phyloP scores from a whole-genome alignment of 805 yeast genomes.

The Candida ponderosae region DNA sequence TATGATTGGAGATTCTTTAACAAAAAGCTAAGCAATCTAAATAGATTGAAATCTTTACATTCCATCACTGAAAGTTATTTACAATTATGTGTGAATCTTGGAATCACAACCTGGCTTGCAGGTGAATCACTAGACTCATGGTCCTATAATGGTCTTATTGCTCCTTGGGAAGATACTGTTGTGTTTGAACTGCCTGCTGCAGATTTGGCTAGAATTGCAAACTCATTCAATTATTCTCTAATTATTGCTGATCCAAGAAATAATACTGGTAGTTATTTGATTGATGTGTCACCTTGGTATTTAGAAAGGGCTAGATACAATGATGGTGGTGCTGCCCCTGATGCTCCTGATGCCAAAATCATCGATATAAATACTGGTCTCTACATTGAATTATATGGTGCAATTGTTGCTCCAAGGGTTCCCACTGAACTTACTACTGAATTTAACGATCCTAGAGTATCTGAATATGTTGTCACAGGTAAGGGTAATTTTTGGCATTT shows the following conservation, averaged over 20 bases:
- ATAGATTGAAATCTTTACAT: conserved; percentile 38
- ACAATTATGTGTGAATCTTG: conserved; percentile 33
- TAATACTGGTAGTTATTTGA: conserved; percentile 34
- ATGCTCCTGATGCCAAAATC: conserved; percentile 44
- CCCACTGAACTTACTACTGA: conserved; percentile 8
- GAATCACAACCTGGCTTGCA: conserved; percentile 38
- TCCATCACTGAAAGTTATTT: conserved; percentile 38
- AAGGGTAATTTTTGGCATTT: conserved; percentile 38
- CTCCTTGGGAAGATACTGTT: conserved; percentile 46
- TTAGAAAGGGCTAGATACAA: conserved; percentile 40
- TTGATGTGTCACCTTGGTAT: conserved; percentile 44
- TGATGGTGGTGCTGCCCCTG: conserved; percentile 36
- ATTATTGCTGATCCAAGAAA: conserved; percentile 36
- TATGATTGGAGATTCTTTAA: conserved; percentile 68
- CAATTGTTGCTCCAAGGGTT: conserved; percentile 17
- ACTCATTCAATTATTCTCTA: conserved; percentile 37
- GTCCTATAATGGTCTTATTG: conserved; percentile 39
- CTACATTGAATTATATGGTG: conserved; percentile 52
- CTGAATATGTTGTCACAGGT: conserved; percentile 26
- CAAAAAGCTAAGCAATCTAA: conserved; percentile 26
- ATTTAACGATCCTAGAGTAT: conserved; percentile 6
- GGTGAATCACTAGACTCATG: conserved; percentile 43
- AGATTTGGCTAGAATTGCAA: conserved; percentile 38
- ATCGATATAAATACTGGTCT: conserved; percentile 54
- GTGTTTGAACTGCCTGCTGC: conserved; percentile 45